phyloP scores from a whole-genome alignment of 352 stramenopile species.

The Globisporangium yorkense region DNA sequence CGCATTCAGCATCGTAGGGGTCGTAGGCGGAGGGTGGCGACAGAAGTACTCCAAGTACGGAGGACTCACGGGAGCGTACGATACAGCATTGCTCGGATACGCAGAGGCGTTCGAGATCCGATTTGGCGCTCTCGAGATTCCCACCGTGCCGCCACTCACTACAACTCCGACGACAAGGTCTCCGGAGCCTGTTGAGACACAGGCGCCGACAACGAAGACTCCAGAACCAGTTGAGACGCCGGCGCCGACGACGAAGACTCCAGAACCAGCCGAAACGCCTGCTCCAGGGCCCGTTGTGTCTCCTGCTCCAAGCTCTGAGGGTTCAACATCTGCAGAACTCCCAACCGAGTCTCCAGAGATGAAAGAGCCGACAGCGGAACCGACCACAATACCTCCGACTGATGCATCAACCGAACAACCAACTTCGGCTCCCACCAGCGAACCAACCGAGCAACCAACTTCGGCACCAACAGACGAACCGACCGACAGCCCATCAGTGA shows the following conservation, averaged over 20 bases:
- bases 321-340: neutral
- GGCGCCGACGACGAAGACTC: neutral
- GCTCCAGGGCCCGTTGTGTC: neutral
- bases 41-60: slow-evolving; percentile 16
- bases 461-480: neutral
- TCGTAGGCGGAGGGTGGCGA: slow-evolving; percentile 23
- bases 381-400: neutral
- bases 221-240: neutral
- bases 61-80: slow-evolving; percentile 2
- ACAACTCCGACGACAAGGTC: neutral
- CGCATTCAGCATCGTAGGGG: slow-evolving; percentile 14
- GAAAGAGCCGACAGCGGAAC: neutral
- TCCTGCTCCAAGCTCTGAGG: neutral
- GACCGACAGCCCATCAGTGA: neutral
- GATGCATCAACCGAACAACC: neutral
- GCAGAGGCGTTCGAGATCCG: slow-evolving; percentile 22
- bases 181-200: neutral
- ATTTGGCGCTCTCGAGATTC: slow-evolving; percentile 6
- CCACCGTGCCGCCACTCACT: slow-evolving; percentile 7
- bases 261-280: neutral
- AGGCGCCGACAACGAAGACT: neutral
- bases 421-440: neutral
- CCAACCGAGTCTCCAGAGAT: slow-evolving; percentile 2
- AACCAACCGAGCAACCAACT: neutral
- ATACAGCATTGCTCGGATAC: slow-evolving; percentile 19